Percentiles rank a stretch among this genome's conserved stretches.
These are phyloP conservation scores for Torulaspora gathmanii DNA, from an alignment of 805 yeast species.

Conservation along the genomic window DNA sequence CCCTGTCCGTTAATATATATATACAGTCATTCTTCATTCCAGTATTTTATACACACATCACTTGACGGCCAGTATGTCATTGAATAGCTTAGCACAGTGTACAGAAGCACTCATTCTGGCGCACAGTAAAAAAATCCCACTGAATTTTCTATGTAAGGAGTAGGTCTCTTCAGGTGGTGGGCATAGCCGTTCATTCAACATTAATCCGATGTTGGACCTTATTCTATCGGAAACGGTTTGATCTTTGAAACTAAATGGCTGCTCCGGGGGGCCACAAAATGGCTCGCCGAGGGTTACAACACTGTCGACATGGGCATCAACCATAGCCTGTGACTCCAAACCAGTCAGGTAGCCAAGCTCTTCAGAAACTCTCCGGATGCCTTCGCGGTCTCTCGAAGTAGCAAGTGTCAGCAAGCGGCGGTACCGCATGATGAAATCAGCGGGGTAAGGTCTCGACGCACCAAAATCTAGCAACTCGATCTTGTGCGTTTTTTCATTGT, in stretches of 20 bases:
- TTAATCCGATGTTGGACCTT: conserved; percentile 76
- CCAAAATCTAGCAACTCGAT: conserved; percentile 93
- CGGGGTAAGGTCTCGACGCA: conserved; percentile 77
- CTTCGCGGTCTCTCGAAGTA: conserved; percentile 57
- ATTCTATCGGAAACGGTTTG: conserved; percentile 96
- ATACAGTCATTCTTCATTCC: background rate
- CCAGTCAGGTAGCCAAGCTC: conserved; percentile 89
- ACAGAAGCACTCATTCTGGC: conserved; percentile 79
- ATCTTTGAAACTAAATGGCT: conserved; percentile 61
- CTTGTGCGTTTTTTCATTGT: conserved; percentile 62
- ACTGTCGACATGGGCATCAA: conserved; percentile 87
- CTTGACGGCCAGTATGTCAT: conserved; percentile 60
- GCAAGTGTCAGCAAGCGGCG: conserved; percentile 71
- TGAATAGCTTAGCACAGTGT: conserved; percentile 72
- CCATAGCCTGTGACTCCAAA: conserved; percentile 79
- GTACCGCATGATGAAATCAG: conserved; percentile 64
- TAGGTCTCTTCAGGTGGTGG: conserved; percentile 99
- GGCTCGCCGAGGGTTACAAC: conserved; percentile 91
- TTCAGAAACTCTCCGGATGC: conserved; percentile 59
- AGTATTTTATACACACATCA: background rate
- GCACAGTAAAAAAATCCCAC: conserved; percentile 89
- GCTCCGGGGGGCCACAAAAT: conserved; percentile 48
- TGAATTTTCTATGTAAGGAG: conserved; percentile 89
- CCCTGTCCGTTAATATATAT: background rate
- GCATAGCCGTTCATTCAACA: conserved; percentile 85